Percentiles rank a stretch among this genome's conserved stretches.
phyloP scores from a whole-genome alignment of 2,329 filamentous ascomycete genomes.

The Neonectria coccinea region DNA sequence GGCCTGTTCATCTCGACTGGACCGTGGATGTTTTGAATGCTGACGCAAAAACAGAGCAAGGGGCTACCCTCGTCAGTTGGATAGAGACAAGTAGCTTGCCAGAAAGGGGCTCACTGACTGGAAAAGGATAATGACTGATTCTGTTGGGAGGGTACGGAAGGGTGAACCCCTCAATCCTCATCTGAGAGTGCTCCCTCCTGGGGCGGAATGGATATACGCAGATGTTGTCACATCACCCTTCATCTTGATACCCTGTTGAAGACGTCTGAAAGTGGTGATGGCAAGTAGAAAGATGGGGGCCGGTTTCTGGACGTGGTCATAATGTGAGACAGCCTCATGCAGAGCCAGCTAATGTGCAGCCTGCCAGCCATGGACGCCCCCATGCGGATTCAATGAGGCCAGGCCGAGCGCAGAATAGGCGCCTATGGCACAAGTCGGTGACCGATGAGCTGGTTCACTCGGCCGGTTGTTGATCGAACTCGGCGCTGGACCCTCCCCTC shows the following conservation, averaged over 20 bases:
- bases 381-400: slow-evolving; percentile 5
- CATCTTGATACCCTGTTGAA: slow-evolving; percentile 29
- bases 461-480: slow-evolving; percentile 27
- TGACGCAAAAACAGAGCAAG: slow-evolving; percentile 5
- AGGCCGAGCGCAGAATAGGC: background rate
- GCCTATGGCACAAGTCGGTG: slow-evolving; percentile 6
- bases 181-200: slow-evolving; percentile 33
- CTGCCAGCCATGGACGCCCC: background rate
- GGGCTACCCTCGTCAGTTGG: background rate
- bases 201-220: slow-evolving; percentile 28
- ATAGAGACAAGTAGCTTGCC: background rate
- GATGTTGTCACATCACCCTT: slow-evolving; percentile 36
- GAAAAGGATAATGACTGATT: slow-evolving; percentile 16
- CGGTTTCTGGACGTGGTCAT: background rate
- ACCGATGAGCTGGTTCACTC: slow-evolving; percentile 23
- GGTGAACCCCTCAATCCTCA: slow-evolving; percentile 27
- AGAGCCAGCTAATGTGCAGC: slow-evolving; percentile 3
- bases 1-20: slow-evolving; percentile 9
- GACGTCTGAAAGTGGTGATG: slow-evolving; percentile 22
- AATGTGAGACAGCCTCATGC: slow-evolving; percentile 14
- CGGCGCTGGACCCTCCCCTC: background rate
- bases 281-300: slow-evolving; percentile 13
- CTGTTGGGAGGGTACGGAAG: slow-evolving; percentile 20
- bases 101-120: slow-evolving; percentile 24
- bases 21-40: background rate